Evolutionary conservation across 2,329 filamentous ascomycete species (phyloP), one percentile per base, ranked within the genome.

Genomic region (Clonostachys sp.): DNA sequence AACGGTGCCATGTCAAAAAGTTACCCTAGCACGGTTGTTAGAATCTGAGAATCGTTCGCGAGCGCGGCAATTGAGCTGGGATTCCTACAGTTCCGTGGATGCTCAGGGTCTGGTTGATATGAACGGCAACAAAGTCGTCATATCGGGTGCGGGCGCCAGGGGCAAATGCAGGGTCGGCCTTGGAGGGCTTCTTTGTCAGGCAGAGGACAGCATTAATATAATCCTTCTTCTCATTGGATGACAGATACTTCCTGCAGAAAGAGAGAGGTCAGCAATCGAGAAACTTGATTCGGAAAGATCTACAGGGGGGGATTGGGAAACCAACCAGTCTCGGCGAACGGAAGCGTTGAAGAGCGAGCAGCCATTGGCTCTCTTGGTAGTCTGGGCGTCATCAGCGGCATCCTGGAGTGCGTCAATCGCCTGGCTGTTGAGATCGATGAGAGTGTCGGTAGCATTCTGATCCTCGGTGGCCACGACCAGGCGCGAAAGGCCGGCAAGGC

Each of bases 91-190:
- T 62, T n/a, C 47, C 49, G 42, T 62, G 54, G 45, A 59, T 53
- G n/a, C 34, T 48, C 41, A 53, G 46, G 10, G 51, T 56, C 50
- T 54, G 57, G 47, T 64, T 57, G 41, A 64, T 61, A 35, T 65
- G 61, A 10, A 60, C 54, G 14, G 57, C 60, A 6, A 61, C 58
- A 38, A 63, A 65, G 51, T 65, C 62, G 47, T 65, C 62, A 42
- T 59, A 64, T 13, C 59, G 52, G 17, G 51, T 58, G 36, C 54
- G 54, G 2, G 60, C 60, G n/a, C 60, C 62, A 5, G 60, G 57
- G 33, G 49, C 52, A 14, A 47, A 45, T 10, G 45, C 48, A n/a
- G 43, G 48, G 45, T 56, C 54, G 12, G 55, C 47, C 45, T 55
- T 57, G 17, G 58, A 57, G 12, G 57, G 55, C 41, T 50, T 49